Evolutionary conservation across 2,329 filamentous ascomycete genomes (phyloP).

Genomic region (Elsinoe perseae): DNA sequence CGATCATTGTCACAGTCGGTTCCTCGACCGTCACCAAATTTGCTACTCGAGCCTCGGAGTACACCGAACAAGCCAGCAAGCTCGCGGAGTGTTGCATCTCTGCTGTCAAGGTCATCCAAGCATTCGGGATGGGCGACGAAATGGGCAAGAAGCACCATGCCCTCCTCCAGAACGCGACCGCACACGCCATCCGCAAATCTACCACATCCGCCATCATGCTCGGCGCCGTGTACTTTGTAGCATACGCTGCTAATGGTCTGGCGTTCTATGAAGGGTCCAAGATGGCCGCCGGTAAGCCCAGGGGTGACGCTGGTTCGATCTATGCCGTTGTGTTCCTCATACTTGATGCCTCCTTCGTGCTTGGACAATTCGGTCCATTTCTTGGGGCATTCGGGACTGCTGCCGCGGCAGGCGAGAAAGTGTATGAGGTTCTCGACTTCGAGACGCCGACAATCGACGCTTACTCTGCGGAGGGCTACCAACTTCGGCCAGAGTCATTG

Average conservation of each 20-base stretch:
- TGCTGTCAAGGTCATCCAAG: constrained; percentile 42
- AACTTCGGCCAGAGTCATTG: constrained; percentile 17
- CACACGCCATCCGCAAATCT: constrained; percentile 35
- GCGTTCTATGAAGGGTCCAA: constrained; percentile 40
- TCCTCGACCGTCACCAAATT: constrained; percentile 36
- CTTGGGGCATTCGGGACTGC: constrained; percentile 50
- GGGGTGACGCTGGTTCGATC: constrained; percentile 41
- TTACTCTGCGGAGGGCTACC: constrained; percentile 27
- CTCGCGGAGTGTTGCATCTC: constrained; percentile 41
- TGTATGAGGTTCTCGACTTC: constrained; percentile 39
- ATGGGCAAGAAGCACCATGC: constrained; percentile 33
- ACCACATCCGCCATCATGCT: constrained; percentile 36
- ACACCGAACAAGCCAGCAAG: constrained; percentile 36
- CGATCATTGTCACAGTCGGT: constrained; percentile 36
- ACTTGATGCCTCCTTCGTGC: constrained; percentile 55
- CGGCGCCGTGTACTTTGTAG: constrained; percentile 38
- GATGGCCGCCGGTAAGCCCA: constrained; percentile 24
- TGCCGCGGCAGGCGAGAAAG: constrained; percentile 42
- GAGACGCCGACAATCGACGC: constrained; percentile 34
- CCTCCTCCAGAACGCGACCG: constrained; percentile 30
- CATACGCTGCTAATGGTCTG: constrained; percentile 39
- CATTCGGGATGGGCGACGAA: constrained; percentile 38
- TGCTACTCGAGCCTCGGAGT: constrained; percentile 32
- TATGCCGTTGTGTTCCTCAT: constrained; percentile 60
- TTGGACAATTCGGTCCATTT: constrained; percentile 56